phyloP scores from a whole-genome alignment of 164 flowering plant genomes.

The Pachysandra terminalis region DNA sequence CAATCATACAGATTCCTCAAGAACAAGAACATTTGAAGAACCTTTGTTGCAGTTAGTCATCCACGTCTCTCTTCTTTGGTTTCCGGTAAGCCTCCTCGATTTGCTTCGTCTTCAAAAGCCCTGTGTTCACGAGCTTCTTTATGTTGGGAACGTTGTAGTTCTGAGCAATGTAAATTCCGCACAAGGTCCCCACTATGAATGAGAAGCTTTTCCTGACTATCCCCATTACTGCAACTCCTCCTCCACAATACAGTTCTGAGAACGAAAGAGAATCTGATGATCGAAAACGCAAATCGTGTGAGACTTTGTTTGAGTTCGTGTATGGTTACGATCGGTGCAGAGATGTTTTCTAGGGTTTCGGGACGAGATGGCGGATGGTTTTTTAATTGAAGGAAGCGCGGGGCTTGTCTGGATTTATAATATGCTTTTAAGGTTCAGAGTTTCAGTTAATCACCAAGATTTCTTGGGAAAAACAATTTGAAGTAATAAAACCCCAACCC shows the following conservation, averaged over 20 bases:
- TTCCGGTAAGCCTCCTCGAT: conserved; percentile 61
- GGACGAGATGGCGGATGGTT: not conserved
- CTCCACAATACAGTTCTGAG: not conserved
- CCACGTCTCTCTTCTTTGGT: conserved; percentile 54
- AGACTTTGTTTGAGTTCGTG: not conserved
- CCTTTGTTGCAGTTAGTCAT: conserved; percentile 16
- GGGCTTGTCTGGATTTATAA: not conserved
- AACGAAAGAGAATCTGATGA: not conserved
- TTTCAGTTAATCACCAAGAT: not conserved
- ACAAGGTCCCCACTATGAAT: conserved; percentile 48
- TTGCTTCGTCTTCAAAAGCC: conserved; percentile 47
- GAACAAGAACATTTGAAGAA: not conserved
- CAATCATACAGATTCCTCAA: not conserved
- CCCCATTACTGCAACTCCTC: conserved; percentile 32
- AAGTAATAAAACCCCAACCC: not conserved
- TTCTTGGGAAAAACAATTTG: not conserved
- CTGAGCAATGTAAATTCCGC: conserved; percentile 69
- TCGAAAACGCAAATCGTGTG: not conserved
- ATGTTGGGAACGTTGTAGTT: conserved; percentile 78
- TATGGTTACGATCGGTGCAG: not conserved
- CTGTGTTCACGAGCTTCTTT: conserved; percentile 46
- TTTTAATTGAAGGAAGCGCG: not conserved
- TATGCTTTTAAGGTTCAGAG: not conserved
- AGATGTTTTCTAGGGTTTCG: not conserved
- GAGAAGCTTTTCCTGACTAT: conserved; percentile 46